Evolutionary conservation across 1,284 basidiomycete genomes (phyloP).

Genomic region (Cutaneotrichosporon sp.): DNA sequence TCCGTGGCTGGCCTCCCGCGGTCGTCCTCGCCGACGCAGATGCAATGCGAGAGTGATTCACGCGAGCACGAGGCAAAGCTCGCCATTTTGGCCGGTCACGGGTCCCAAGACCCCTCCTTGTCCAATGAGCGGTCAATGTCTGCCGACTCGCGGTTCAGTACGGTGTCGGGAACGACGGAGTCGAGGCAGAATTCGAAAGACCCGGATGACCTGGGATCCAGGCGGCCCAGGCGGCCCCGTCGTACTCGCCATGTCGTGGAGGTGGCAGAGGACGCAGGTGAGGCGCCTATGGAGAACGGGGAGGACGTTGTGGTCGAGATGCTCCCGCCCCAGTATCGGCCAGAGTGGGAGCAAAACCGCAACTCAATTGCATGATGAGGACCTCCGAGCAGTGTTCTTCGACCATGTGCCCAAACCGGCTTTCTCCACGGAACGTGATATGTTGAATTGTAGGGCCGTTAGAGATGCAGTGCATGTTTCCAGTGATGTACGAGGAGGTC

Average conservation of each 20-base stretch:
- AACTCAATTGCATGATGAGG: too few species aligned
- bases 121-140: not conserved
- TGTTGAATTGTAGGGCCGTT: too few species aligned
- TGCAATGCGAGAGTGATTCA: not conserved
- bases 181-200: not conserved
- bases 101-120: not conserved
- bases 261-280: not conserved
- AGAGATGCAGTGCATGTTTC: too few species aligned
- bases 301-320: conserved; percentile 1
- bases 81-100: not conserved
- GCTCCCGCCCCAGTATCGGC: not conserved
- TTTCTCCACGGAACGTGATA: too few species aligned
- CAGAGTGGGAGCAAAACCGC: conserved; percentile 2
- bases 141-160: not conserved
- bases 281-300: not conserved
- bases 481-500: too few species aligned
- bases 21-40: not conserved
- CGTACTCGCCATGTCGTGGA: not conserved
- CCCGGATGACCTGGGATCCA: not conserved
- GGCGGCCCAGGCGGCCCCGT: not conserved
- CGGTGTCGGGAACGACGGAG: not conserved
- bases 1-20: not conserved
- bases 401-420: too few species aligned
- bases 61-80: not conserved
- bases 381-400: too few species aligned